phyloP scores from a whole-genome alignment of 805 yeast genomes.

The Wickerhamomyces pijperi region DNA sequence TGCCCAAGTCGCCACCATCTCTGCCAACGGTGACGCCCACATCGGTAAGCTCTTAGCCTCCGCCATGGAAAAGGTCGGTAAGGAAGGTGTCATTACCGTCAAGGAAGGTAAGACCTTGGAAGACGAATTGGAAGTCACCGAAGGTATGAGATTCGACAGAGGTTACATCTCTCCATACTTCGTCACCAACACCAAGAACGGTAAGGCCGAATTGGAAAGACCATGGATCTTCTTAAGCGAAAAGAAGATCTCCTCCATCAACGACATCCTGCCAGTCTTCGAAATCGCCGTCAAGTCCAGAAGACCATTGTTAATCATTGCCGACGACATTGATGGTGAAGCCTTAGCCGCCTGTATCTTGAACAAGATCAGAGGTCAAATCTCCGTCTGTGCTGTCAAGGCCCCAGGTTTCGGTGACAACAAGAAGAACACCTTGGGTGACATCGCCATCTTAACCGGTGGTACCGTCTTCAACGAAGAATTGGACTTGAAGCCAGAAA shows the following conservation, averaged over 20 bases:
- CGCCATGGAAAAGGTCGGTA: conserved; percentile 99
- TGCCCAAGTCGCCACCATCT: conserved; percentile 97
- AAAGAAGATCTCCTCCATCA: conserved; percentile 90
- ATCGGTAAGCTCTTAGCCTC: conserved; percentile 87
- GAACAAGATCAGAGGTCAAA: conserved; percentile 97
- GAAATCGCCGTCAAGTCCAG: conserved; percentile 90
- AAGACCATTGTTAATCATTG: conserved; percentile 87
- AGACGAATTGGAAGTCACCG: conserved; percentile 95
- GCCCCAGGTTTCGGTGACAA: conserved; percentile 99
- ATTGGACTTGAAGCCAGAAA: conserved; percentile 91
- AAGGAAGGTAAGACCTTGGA: conserved; percentile 96
- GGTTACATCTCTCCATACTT: conserved; percentile 98
- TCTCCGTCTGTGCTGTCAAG: conserved; percentile 94
- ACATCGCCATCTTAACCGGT: conserved; percentile 91
- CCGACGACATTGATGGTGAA: conserved; percentile 98
- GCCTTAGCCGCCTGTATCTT: conserved; percentile 97
- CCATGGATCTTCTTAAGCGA: conserved; percentile 71
- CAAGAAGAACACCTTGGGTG: conserved; percentile 91
- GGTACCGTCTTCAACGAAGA: conserved; percentile 42
- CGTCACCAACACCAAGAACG: conserved; percentile 77
- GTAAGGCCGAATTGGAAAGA: conserved; percentile 93
- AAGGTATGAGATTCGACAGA: conserved; percentile 98
- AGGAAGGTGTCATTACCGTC: conserved; percentile 98
- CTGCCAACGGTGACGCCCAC: conserved; percentile 95
- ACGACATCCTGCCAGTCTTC: conserved; percentile 82